Base-by-base conservation (phyloP, 2,329 filamentous ascomycete species). In the Erysiphe neolycopersici region DNA sequence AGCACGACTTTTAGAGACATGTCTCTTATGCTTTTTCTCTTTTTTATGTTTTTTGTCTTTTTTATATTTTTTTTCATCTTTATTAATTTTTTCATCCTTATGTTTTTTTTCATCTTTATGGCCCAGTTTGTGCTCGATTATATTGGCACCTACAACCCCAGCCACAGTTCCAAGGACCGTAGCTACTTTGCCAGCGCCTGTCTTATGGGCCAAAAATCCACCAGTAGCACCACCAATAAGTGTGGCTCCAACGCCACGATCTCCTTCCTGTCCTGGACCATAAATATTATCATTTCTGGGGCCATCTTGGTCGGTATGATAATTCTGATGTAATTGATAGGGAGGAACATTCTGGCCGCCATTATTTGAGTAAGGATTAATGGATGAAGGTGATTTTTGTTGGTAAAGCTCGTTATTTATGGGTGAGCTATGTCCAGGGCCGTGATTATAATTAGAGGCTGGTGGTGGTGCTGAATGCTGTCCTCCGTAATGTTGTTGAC, bases 141-240 rank as follows among this genome's bases (percentile, higher is more conserved):
- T 57, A 49, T 72, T 72, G 8, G 69, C 69, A 2, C 64, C 65
- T 12, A 71, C 60, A 0, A 68, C 69, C 19, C 71, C 71, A 11
- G 64, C 66, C 1, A 69, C 61, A 8, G 63, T 58, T 0, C 69
- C 69, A 1, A 65, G 60, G 5, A 71, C 50, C 1, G 69, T 67
- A 19, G 66, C 66, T 32, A 73, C 52, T 41, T 64, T 58, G 6
- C 68, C 67, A 43, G 67, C 66, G 17, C 69, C 68, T 11, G 68
- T 53, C 54, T 73, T 65, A 52, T 71, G 64, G 0, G 64, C 69
- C 0, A 69, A 45, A 45, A 67, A 65, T 0, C 64, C 69, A 33
- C 70, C 70, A 0, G 62, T 64, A 2, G 63, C 66, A 18, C 66
- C 64, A 13, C 69, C 69, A 1, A 69, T 45, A 4, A 73, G 52